Evolutionary conservation across 2,329 filamentous ascomycete genomes (phyloP).

Genomic region (Fusarium hainanense): DNA sequence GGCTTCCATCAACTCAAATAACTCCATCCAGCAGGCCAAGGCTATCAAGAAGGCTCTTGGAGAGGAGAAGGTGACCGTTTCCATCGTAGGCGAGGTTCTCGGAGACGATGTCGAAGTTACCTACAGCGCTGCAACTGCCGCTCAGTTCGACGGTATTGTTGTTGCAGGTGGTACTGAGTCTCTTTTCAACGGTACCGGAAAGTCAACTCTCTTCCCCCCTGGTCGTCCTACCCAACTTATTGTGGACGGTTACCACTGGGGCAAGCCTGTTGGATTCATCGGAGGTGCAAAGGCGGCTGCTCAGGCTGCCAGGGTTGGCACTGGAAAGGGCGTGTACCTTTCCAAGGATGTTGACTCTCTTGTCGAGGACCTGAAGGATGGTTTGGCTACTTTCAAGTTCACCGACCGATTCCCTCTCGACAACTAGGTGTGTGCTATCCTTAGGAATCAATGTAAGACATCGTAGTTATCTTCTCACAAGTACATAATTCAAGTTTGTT

Average conservation of each 20-base stretch:
- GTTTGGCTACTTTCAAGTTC: constrained; percentile 73
- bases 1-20: constrained; percentile 55
- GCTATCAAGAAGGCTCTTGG: constrained; percentile 62
- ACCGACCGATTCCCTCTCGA: constrained; percentile 72
- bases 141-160: constrained; percentile 71
- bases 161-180: constrained; percentile 64
- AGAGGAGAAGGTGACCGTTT: constrained; percentile 64
- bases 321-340: constrained; percentile 57
- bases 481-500: background rate
- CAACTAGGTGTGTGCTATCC: background rate
- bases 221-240: constrained; percentile 73
- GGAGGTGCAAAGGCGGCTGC: constrained; percentile 58
- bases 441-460: background rate
- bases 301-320: constrained; percentile 57
- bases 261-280: constrained; percentile 74
- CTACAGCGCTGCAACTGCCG: constrained; percentile 73
- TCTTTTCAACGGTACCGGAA: constrained; percentile 59
- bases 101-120: constrained; percentile 66
- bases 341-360: constrained; percentile 52
- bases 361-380: constrained; percentile 63
- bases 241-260: constrained; percentile 71
- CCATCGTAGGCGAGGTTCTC: constrained; percentile 71
- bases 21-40: constrained; percentile 61
- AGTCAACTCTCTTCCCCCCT: constrained; percentile 69
- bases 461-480: background rate